Evolutionary conservation across 1,284 basidiomycete genomes (phyloP).

Genomic region (Fistulinella staudtii): DNA sequence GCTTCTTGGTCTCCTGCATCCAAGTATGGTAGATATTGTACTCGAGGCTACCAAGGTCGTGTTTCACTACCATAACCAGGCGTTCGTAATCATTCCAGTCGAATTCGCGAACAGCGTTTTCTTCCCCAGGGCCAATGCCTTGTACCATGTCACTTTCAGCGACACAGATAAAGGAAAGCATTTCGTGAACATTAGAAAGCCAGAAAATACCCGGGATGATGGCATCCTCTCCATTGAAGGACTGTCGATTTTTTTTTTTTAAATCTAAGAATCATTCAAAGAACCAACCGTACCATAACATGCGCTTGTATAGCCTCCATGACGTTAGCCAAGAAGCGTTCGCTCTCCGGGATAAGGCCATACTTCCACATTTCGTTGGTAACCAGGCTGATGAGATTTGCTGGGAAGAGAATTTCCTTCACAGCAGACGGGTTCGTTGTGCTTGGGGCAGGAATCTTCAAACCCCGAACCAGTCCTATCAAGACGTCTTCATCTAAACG

Average conservation of each 20-base stretch:
- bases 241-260: too few species aligned
- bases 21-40: slow-evolving; percentile 99
- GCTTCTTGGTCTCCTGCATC: slow-evolving; percentile 99
- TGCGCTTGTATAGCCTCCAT: slow-evolving; percentile 98
- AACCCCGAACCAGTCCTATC: slow-evolving; percentile 83
- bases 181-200: slow-evolving; percentile 99
- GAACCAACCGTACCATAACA: slow-evolving; percentile 89
- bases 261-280: slow-evolving; percentile 1
- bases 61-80: slow-evolving; percentile 95
- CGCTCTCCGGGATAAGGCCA: slow-evolving; percentile 94
- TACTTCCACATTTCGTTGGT: slow-evolving; percentile 99
- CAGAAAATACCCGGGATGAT: slow-evolving; percentile 98
- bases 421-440: slow-evolving; percentile 88
- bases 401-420: slow-evolving; percentile 98
- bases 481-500: slow-evolving; percentile 93
- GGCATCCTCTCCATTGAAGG: slow-evolving; percentile 91
- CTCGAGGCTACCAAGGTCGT: slow-evolving; percentile 96
- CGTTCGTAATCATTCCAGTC: slow-evolving; percentile 98
- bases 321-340: slow-evolving; percentile 96
- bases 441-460: slow-evolving; percentile 93
- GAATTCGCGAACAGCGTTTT: slow-evolving; percentile 85
- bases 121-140: slow-evolving; percentile 95
- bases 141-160: slow-evolving; percentile 98
- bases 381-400: slow-evolving; percentile 96
- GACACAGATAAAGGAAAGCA: slow-evolving; percentile 97